Conservation (phyloP, 2,329 filamentous ascomycete species). For the Trichoderma hamatum region DNA sequence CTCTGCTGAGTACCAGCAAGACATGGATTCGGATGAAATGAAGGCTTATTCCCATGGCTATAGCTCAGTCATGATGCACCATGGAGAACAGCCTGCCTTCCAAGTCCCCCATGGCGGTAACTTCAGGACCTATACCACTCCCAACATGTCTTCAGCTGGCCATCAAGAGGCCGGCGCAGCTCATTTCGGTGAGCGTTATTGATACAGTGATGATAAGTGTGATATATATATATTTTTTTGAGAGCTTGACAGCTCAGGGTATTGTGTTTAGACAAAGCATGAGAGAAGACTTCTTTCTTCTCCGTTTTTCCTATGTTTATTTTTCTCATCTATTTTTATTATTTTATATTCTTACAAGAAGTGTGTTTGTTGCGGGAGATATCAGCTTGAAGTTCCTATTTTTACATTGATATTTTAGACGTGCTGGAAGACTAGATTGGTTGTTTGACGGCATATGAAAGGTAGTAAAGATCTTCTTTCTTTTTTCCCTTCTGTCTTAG, state of each 20-base stretch:
- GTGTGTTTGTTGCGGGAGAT: neutral
- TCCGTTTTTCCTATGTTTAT: neutral
- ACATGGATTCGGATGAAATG: neutral
- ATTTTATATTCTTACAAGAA: neutral
- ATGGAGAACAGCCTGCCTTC: slow-evolving; percentile 15
- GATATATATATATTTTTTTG: neutral
- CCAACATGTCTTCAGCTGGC: neutral
- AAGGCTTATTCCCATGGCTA: slow-evolving; percentile 17
- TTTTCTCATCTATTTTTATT: neutral
- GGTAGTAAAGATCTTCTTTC: neutral
- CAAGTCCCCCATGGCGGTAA: neutral
- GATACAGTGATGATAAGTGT: slow-evolving; percentile 7
- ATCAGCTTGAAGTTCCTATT: neutral
- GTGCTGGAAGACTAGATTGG: neutral
- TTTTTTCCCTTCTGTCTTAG: neutral
- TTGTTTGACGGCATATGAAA: neutral
- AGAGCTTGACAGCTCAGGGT: neutral
- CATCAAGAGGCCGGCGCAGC: neutral
- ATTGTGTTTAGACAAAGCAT: neutral
- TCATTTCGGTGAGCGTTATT: neutral
- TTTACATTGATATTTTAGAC: neutral
- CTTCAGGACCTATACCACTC: neutral
- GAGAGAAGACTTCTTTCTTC: neutral
- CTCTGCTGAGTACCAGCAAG: neutral
- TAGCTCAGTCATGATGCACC: neutral